These are phyloP conservation scores for Colletotrichum noveboracense DNA, from an alignment of 2,329 filamentous ascomycete species.

Conservation along the genomic window DNA sequence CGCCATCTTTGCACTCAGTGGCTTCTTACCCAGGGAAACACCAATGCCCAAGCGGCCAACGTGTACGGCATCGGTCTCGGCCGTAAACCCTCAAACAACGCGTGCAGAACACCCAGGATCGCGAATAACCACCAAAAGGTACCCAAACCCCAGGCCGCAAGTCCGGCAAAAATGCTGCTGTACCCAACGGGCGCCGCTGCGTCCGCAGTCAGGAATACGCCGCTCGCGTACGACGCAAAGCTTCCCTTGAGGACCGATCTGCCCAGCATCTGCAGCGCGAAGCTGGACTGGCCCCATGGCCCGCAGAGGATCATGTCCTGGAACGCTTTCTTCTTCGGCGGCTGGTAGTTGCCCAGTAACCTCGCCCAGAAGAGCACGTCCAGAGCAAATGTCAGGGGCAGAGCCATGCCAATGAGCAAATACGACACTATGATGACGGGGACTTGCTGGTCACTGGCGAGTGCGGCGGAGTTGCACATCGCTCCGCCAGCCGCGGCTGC, in stretches of 20 bases:
- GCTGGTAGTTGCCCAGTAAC: constrained; percentile 28
- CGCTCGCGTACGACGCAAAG: constrained; percentile 37
- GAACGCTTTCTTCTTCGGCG: constrained; percentile 26
- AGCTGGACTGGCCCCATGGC: constrained; percentile 42
- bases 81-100: constrained; percentile 25
- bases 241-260: constrained; percentile 29
- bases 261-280: constrained; percentile 42
- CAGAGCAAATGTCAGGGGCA: constrained; percentile 35
- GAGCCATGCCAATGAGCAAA: constrained; percentile 37
- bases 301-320: constrained; percentile 45
- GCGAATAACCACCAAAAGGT: constrained; percentile 48
- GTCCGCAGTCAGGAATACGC: constrained; percentile 33
- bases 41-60: constrained; percentile 37
- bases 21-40: constrained; percentile 43
- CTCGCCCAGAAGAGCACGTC: constrained; percentile 37
- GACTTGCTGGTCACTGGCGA: constrained; percentile 34
- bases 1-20: fast-evolving
- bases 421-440: constrained; percentile 45
- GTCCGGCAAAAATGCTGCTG: constrained; percentile 38
- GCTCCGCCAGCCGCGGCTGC: constrained; percentile 41
- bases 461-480: constrained; percentile 32
- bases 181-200: constrained; percentile 35
- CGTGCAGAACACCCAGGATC: constrained; percentile 31
- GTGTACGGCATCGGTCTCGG: constrained; percentile 29
- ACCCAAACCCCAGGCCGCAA: constrained; percentile 43